These are phyloP conservation scores for Penicillium paneum DNA, from an alignment of 2,329 filamentous ascomycete genomes.

Conservation along the genomic window DNA sequence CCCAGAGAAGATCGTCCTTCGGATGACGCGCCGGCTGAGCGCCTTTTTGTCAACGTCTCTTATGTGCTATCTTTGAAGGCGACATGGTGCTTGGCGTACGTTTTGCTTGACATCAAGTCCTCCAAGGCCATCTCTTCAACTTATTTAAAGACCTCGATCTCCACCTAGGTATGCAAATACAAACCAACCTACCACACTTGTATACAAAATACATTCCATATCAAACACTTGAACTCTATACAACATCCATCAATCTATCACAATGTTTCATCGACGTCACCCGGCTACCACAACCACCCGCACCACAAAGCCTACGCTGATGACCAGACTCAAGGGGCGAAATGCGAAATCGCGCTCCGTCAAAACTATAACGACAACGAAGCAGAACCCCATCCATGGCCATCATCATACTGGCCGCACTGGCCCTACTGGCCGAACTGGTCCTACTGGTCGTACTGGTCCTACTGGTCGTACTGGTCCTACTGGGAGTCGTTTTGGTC, in stretches of 20 bases:
- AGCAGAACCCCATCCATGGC: constrained; percentile 12
- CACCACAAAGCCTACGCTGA: constrained; percentile 51
- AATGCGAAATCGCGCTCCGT: constrained; percentile 33
- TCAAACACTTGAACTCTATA: neutral
- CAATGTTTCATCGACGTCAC: constrained; percentile 21
- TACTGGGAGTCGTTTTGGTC: neutral
- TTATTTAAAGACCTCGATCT: neutral
- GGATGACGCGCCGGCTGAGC: constrained; percentile 19
- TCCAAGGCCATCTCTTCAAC: neutral
- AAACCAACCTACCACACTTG: neutral
- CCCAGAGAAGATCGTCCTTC: constrained; percentile 14
- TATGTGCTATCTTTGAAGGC: constrained; percentile 4
- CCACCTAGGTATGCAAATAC: neutral
- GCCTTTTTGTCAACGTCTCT: constrained; percentile 11
- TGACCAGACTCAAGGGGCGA: constrained; percentile 52
- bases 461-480: constrained; percentile 29
- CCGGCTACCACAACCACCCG: constrained; percentile 36
- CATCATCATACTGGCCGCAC: neutral
- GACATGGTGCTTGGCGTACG: constrained; percentile 20
- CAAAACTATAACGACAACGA: constrained; percentile 43
- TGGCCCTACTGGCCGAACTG: constrained; percentile 21
- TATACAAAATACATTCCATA: neutral
- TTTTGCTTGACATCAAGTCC: neutral
- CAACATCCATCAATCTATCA: neutral
- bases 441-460: neutral